These are phyloP conservation scores for Neurospora sp. DNA, from an alignment of 2,329 filamentous ascomycete genomes.

Conservation along the genomic window DNA sequence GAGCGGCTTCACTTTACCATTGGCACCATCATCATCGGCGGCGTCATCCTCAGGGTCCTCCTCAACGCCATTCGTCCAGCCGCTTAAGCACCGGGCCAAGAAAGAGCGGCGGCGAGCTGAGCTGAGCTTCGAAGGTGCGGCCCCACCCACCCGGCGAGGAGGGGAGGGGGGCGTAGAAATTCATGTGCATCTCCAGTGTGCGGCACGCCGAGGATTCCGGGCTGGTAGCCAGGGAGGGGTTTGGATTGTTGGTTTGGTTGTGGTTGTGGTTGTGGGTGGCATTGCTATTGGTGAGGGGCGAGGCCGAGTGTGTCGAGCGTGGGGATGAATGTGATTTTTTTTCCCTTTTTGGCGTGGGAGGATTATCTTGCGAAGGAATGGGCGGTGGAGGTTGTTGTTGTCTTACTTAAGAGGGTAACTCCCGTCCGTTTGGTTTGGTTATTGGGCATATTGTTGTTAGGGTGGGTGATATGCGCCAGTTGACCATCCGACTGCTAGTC, in stretches of 20 bases:
- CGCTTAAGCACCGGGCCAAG: conserved; percentile 15
- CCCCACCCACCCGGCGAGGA: conserved; percentile 18
- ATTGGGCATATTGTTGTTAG: too few relatives aligned
- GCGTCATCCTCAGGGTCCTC: not conserved
- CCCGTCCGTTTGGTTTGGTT: too few relatives aligned
- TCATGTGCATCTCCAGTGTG: conserved; percentile 21
- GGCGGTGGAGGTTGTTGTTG: too few relatives aligned
- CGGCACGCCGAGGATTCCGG: conserved; percentile 18
- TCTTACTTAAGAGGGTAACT: too few relatives aligned
- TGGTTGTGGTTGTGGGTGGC: not conserved
- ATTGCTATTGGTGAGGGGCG: not conserved
- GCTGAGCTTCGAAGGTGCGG: conserved; percentile 15
- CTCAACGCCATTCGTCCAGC: conserved; percentile 10
- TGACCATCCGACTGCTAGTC: too few relatives aligned
- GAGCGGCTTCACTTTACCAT: not conserved
- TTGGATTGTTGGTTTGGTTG: too few relatives aligned
- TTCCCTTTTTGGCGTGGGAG: too few relatives aligned
- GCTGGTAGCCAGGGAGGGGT: not conserved
- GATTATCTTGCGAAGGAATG: too few relatives aligned
- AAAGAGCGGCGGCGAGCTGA: conserved; percentile 10
- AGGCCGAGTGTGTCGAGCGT: too few relatives aligned
- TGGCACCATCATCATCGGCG: not conserved
- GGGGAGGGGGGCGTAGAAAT: conserved; percentile 13
- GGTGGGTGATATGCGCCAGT: too few relatives aligned
- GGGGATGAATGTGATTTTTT: too few relatives aligned